Conservation (phyloP, 2,329 filamentous ascomycete genomes). For the Metarhizium humberi region DNA sequence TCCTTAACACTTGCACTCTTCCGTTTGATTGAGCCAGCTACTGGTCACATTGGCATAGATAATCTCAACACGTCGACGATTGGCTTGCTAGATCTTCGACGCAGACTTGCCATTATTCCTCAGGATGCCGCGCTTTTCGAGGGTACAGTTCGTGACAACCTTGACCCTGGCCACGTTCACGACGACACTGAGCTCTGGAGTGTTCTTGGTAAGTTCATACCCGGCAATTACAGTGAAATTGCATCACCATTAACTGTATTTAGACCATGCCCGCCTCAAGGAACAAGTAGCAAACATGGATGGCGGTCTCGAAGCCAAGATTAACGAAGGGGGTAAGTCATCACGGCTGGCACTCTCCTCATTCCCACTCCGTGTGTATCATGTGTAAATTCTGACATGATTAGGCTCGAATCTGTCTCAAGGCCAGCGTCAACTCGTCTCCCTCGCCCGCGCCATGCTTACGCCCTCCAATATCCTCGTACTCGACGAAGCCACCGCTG, state of each 20-base stretch:
- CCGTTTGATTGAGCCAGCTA: slow-evolving; percentile 82
- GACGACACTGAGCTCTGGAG: slow-evolving; percentile 98
- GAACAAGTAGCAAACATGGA: slow-evolving; percentile 82
- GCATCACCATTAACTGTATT: slow-evolving; percentile 10
- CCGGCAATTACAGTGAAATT: background rate
- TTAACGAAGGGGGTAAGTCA: slow-evolving; percentile 84
- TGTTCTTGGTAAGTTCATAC: slow-evolving; percentile 62
- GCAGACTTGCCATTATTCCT: slow-evolving; percentile 90
- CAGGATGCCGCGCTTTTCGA: slow-evolving; percentile 96
- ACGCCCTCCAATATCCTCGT: slow-evolving; percentile 96
- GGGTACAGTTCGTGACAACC: slow-evolving; percentile 85
- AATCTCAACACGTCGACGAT: slow-evolving; percentile 82
- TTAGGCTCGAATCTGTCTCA: slow-evolving; percentile 88
- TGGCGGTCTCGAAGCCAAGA: slow-evolving; percentile 78
- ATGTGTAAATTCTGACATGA: slow-evolving; percentile 5
- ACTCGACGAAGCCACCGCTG: slow-evolving; percentile 89
- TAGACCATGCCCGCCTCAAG: slow-evolving; percentile 87
- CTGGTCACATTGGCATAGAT: slow-evolving; percentile 83
- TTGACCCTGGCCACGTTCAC: slow-evolving; percentile 89
- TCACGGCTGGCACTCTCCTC: background rate
- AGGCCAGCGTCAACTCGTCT: slow-evolving; percentile 89
- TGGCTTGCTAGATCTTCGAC: slow-evolving; percentile 77
- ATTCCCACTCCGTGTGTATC: slow-evolving; percentile 3
- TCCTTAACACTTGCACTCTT: slow-evolving; percentile 54
- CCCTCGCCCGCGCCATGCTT: slow-evolving; percentile 83